Evolutionary conservation across 495 filamentous ascomycete genomes (phyloP), one percentile per base, ranked within the genome.

Genomic region (Ascodesmis nigricans): DNA sequence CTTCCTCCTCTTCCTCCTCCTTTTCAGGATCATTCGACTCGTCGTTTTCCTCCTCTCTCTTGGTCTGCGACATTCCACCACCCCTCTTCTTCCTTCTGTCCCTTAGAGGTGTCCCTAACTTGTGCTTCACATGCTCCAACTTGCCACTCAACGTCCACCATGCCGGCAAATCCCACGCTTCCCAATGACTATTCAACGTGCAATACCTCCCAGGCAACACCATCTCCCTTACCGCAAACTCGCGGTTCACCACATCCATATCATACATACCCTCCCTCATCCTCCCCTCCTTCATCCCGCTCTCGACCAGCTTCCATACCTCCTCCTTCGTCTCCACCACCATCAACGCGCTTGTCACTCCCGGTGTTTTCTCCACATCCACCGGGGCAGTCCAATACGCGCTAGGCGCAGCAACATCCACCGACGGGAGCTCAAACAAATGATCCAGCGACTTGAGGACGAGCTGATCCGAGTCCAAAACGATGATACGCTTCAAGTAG

Each of bases 141-240:
- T 35, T n/a, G 4, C 19, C n/a, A n/a, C n/a, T n/a, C n/a, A n/a
- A n/a, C n/a, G n/a, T n/a, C n/a, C 37, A 53, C 55, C 55, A 55
- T 4, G 30, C 43, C 21, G 55, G 55, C 18, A 48, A 10, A 38
- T 52, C 52, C 36, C 45, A 41, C 5, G 39, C 44, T 34, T 57
- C 55, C 55, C 55, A 58, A 23, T 58, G 48, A 18, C 51, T 53
- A 29, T 58, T 58, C 0, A 54, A 39, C 14, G 55, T 58, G 20
- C 45, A 53, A 33, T 58, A 58, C n/a, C 47, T 35, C 3, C 55
- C 55, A 4, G 55, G 54, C 5, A 58, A 35, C 23, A 57, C 30
- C 51, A 58, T 49, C 9, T 54, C 38, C 25, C 47, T 42, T 16
- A 53, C 42, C 14, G 11, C 33, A n/a, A 58, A 41, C 33, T 58